Evolutionary conservation across 257 asterid species (phyloP).

Genomic region (Solanum clarkiae): DNA sequence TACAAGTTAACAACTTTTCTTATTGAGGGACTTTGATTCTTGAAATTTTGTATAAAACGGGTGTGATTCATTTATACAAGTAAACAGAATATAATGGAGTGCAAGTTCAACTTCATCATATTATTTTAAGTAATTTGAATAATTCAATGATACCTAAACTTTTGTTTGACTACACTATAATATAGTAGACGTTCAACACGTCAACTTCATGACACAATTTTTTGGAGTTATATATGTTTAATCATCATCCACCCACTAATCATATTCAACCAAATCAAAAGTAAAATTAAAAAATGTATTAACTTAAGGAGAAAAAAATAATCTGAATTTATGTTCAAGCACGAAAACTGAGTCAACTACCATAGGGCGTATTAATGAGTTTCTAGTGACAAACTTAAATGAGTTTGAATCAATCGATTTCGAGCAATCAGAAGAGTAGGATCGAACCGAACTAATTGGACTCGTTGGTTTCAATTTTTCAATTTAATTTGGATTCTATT

Average conservation of each 20-base stretch:
- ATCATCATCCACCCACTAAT: not conserved
- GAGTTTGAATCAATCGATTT: no score
- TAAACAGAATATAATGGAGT: not conserved
- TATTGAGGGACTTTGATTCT: not conserved
- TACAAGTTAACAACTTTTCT: not conserved
- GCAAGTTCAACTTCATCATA: not conserved
- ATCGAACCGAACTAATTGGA: not conserved
- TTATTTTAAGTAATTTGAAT: slow-evolving; percentile 5
- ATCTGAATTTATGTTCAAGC: not conserved
- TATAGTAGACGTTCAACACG: not conserved
- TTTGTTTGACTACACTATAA: not conserved
- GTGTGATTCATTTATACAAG: not conserved
- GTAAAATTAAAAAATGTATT: not conserved
- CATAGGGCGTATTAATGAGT: no score
- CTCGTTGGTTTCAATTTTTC: no score
- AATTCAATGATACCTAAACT: not conserved
- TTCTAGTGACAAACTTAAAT: no score
- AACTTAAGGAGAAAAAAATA: not conserved
- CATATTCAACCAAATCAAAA: not conserved
- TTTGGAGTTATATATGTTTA: not conserved
- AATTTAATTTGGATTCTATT: no score
- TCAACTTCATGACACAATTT: not conserved
- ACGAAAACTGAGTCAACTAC: not conserved
- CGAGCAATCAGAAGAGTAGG: not conserved
- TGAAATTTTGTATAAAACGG: not conserved